These are phyloP conservation scores for Fraxinus cuspidata DNA, from an alignment of 257 asterid species.

Conservation along the genomic window DNA sequence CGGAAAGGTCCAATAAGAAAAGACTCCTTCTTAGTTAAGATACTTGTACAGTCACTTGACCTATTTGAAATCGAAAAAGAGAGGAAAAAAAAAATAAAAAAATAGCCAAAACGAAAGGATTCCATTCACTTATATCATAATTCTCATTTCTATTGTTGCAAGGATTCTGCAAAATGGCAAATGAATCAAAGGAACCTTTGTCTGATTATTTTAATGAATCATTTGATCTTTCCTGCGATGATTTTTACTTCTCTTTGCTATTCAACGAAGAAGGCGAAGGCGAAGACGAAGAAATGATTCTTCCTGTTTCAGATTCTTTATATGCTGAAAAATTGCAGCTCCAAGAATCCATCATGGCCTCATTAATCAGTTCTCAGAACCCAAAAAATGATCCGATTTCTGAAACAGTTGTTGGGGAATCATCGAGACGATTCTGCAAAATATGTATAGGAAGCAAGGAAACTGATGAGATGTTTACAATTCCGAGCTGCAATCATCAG, in stretches of 20 bases:
- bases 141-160: neutral
- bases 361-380: conserved; percentile 8
- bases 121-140: neutral
- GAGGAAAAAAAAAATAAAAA: no score
- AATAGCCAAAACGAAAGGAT: neutral
- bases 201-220: neutral
- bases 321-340: conserved; percentile 42
- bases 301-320: conserved; percentile 25
- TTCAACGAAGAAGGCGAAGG: neutral
- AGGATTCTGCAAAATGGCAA: conserved; percentile 1
- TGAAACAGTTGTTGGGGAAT: conserved; percentile 11
- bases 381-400: neutral
- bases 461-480: conserved; percentile 27
- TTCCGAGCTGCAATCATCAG: conserved; percentile 39
- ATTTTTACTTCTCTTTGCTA: conserved; percentile 22
- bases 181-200: neutral
- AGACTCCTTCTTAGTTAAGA: neutral
- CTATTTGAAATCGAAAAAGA: no score
- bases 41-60: no score
- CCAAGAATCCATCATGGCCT: conserved; percentile 42
- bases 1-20: neutral
- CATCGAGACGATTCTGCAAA: conserved; percentile 39
- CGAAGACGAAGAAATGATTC: neutral
- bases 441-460: conserved; percentile 57
- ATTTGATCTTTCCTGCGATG: conserved; percentile 29